Conservation (phyloP, 345 rosid species). For the Eucalyptus cladocalyx region DNA sequence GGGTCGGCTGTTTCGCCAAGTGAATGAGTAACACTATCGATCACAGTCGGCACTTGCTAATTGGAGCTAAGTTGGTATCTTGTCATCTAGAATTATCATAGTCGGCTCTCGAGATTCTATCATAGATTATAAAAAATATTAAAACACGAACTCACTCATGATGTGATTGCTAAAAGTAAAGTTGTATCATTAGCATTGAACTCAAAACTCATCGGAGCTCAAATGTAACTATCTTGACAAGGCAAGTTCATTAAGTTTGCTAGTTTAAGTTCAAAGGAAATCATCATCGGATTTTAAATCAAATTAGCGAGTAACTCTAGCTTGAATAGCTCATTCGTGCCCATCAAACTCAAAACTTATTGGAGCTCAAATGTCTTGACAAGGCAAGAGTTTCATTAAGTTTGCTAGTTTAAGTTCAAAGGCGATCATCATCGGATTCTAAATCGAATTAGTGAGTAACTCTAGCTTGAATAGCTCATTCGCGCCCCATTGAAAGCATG, state of each 20-base stretch:
- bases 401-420: neutral
- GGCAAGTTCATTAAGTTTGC: neutral
- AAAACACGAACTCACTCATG: neutral
- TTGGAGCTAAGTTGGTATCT: neutral
- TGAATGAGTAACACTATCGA: neutral
- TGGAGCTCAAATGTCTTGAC: neutral
- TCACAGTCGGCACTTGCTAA: neutral
- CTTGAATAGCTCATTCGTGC: neutral
- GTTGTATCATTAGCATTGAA: neutral
- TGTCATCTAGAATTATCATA: neutral
- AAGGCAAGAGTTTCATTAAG: neutral
- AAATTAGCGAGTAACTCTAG: neutral
- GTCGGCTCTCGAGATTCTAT: neutral
- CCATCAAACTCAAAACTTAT: neutral
- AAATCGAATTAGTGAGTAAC: too few relatives aligned
- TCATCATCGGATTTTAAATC: neutral
- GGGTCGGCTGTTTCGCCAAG: neutral
- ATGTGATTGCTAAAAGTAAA: neutral
- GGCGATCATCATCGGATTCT: neutral
- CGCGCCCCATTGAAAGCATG: rapidly evolving
- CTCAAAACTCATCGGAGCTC: neutral
- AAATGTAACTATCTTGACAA: neutral
- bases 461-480: neutral
- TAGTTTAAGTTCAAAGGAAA: neutral
- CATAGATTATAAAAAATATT: neutral